Base-by-base conservation (phyloP, 352 stramenopile genomes). In the Globisporangium cystogenes region DNA sequence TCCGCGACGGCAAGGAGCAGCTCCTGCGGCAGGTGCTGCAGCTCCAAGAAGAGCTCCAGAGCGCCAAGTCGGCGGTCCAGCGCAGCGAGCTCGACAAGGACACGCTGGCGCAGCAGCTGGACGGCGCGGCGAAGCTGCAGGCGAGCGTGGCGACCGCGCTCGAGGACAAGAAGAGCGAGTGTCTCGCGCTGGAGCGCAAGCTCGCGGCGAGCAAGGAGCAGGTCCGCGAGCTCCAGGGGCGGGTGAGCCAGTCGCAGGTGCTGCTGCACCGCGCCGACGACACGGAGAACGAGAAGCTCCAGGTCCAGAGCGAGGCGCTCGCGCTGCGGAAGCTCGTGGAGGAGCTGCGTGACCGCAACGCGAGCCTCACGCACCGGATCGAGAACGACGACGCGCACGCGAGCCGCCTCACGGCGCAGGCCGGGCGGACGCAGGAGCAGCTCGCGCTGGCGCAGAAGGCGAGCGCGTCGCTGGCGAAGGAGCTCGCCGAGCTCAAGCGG, bases 341-440 rank as follows among this genome's bases (percentile, higher is more conserved):
- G 61, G 77, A 87, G 46, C 60, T 91, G 5, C 74, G 76, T 1
- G 80, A 91, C 26, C 60, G 82, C 40, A 87, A 86, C 23, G 67
- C 68, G 8, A 76, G 67, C 18, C 52, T 91, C 31, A 83, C 76
- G 51, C 71, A 70, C 40, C 72, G 72, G 12, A 57, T 72, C 1
- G 81, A 91, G 31, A 76, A 70, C 33, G 65, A 65, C 12, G 65
- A 81, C 12, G 43, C 66, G 27, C 55, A 84, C 33, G 42, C 59
- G 0, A 76, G 78, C 49, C 72, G 74, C 7, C 47, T 86, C n/a
- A 66, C 65, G 14, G 63, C 70, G 36, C 76, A 91, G 59, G 55
- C 82, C 4, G 64, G 74, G 49, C 64, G 79, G 20, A 37, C 84
- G 31, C 74, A 87, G 36, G 53, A 74, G 31, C 63, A 86, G 27